These are phyloP conservation scores for Phylloporus sp. DNA, from an alignment of 768 basidiomycete genomes.

Conservation along the genomic window DNA sequence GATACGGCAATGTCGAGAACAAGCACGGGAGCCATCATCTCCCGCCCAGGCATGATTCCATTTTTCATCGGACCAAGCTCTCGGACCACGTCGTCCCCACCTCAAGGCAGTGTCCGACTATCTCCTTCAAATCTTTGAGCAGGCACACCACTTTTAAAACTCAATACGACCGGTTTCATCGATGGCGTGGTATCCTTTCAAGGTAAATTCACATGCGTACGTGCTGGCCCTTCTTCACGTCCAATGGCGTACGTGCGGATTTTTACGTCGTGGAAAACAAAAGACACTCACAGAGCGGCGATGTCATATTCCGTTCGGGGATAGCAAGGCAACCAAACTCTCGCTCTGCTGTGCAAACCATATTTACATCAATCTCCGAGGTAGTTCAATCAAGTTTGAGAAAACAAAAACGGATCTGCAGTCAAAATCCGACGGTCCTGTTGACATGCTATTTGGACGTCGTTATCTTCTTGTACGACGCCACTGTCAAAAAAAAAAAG, in stretches of 20 bases:
- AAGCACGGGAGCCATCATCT: background rate
- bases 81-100: background rate
- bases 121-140: constrained; percentile 1
- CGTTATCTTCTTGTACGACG: constrained; percentile 18
- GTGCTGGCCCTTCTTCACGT: background rate
- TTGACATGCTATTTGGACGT: constrained; percentile 10
- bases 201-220: constrained; percentile 3
- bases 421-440: constrained; percentile 20
- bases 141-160: constrained; percentile 4
- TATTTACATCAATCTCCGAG: constrained; percentile 26
- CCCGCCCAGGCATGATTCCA: constrained; percentile 9
- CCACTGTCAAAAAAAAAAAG: constrained; percentile 23
- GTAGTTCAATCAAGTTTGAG: constrained; percentile 18
- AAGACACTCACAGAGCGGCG: constrained; percentile 1
- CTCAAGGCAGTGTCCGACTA: constrained; percentile 5
- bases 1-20: constrained; percentile 24
- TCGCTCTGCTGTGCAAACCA: constrained; percentile 19
- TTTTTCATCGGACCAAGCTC: constrained; percentile 14
- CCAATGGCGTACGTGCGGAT: constrained; percentile 3
- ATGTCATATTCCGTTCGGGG: constrained; percentile 22
- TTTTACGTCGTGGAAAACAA: constrained; percentile 23
- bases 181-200: constrained; percentile 2
- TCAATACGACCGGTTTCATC: constrained; percentile 3
- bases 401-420: constrained; percentile 12
- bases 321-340: constrained; percentile 17